Base-by-base conservation (phyloP, 2,329 filamentous ascomycete genomes). In the Coccinonectria pachysandricola region DNA sequence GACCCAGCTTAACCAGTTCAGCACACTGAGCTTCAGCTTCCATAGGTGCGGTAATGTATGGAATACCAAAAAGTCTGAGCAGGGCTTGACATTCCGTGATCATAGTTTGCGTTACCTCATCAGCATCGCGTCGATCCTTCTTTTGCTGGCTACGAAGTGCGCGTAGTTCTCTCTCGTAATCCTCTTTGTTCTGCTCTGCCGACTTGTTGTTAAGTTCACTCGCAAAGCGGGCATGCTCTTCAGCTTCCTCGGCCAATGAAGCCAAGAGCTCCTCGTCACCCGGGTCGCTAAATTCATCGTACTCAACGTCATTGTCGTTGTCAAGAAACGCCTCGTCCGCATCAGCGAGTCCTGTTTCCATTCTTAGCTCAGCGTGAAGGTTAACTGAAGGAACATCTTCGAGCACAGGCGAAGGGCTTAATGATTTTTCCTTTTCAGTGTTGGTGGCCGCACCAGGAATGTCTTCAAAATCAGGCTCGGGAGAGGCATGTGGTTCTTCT, bases 21-120 rank as follows among this genome's bases (percentile, higher is more conserved):
- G 91, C 91, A 48, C 91, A 98, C 52, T 98, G 91, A 0, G 91
- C 91, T 64, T 98, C 91, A 1, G 91, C 91, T 66, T 98, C 91
- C 91, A 96, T 96, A 0, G 92, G 92, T 0, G 91, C 91, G 0
- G 88, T 98, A 42, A 98, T 79, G 49, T 98, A 98, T 0, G 91
- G 91, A 8, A 98, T 73, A 1, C 91, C 91, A 52, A 98, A 98
- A 7, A 95, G 71, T 5, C 76, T 71, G 12, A 98, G 71, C 0
- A 98, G 69, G 23, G 91, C 79, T 50, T 98, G 91, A 38, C 91
- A 96, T 56, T 98, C 92, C 1, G 79, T 75, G 20, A 96, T 76
- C 91, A 98, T 98, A 40, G 88, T 79, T 40, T 93, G 83, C 0
- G 87, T 93, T 4, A 98, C 88, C 54, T 98, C 91, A 45, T 98